These are phyloP conservation scores for Pholiota molesta DNA, from an alignment of 768 basidiomycete genomes.

Conservation along the genomic window DNA sequence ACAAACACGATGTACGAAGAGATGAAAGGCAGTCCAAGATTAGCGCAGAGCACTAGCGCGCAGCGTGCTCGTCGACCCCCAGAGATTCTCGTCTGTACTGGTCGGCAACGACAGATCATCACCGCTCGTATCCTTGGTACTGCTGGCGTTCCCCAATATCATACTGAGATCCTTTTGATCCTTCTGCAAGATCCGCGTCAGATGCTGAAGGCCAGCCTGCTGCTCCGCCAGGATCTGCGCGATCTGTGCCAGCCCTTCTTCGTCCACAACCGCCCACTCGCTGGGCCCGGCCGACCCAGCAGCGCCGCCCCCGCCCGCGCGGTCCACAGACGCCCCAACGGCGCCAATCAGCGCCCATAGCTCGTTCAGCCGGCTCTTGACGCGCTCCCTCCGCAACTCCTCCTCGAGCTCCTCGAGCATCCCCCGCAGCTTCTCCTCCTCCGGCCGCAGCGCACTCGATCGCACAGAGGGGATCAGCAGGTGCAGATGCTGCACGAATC, in stretches of 20 bases:
- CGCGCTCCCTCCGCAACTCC: conserved; percentile 65
- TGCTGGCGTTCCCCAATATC: conserved; percentile 46
- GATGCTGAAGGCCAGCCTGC: conserved; percentile 78
- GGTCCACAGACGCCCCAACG: conserved; percentile 63
- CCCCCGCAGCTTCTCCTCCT: conserved; percentile 77
- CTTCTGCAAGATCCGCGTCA: conserved; percentile 73
- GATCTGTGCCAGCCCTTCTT: conserved; percentile 79
- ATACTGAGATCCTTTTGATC: conserved; percentile 67
- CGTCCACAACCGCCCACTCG: conserved; percentile 87
- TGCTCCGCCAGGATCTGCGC: conserved; percentile 79
- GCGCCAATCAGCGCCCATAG: conserved; percentile 85
- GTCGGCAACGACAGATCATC: conserved; percentile 11
- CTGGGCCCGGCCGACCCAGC: conserved; percentile 23
- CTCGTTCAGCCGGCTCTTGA: conserved; percentile 78
- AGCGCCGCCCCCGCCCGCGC: conserved; percentile 37
- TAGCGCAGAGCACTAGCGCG: conserved; percentile 40
- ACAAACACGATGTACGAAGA: neutral
- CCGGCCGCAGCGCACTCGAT: conserved; percentile 72
- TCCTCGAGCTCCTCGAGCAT: conserved; percentile 75
- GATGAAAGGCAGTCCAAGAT: neutral
- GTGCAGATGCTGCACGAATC: conserved; percentile 75
- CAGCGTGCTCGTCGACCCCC: conserved; percentile 38
- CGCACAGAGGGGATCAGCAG: conserved; percentile 78
- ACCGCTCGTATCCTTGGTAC: conserved; percentile 4
- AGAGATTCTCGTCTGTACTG: conserved; percentile 29